These are phyloP conservation scores for Exobasidium rhododendri DNA, from an alignment of 1,284 basidiomycete genomes.

Conservation along the genomic window DNA sequence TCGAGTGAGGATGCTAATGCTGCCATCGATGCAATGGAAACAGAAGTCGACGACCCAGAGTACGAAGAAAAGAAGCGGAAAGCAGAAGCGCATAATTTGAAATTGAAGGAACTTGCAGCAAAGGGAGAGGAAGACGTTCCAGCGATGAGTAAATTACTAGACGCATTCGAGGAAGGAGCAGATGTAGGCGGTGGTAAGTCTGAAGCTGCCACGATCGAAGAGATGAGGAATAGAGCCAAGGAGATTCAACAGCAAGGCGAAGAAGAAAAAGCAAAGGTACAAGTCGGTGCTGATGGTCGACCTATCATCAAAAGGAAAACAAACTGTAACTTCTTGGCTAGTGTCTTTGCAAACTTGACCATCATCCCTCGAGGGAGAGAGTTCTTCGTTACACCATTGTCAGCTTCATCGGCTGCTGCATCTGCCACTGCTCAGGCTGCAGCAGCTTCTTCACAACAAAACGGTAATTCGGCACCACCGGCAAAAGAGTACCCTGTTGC, in stretches of 20 bases:
- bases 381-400: conserved; percentile 45
- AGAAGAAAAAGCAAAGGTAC: conserved; percentile 14
- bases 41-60: conserved; percentile 43
- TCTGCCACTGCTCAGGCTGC: conserved; percentile 33
- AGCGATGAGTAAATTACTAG: conserved; percentile 45
- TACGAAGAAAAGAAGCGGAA: conserved; percentile 40
- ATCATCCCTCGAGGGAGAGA: conserved; percentile 46
- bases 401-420: conserved; percentile 29
- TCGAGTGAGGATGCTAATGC: conserved; percentile 37
- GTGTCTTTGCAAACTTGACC: conserved; percentile 53
- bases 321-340: conserved; percentile 53
- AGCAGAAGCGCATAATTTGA: conserved; percentile 31
- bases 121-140: conserved; percentile 42
- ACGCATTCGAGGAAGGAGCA: conserved; percentile 53
- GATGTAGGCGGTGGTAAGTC: conserved; percentile 33
- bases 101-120: conserved; percentile 30
- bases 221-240: conserved; percentile 42
- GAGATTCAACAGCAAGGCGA: conserved; percentile 26
- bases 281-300: conserved; percentile 28
- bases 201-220: conserved; percentile 31
- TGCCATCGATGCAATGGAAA: conserved; percentile 42
- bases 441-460: conserved; percentile 18
- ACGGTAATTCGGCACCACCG: conserved; percentile 20
- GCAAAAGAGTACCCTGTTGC: conserved; percentile 48
- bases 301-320: conserved; percentile 46